Conservation (phyloP, 805 yeast species). For the Tetrapisispora fleetii region DNA sequence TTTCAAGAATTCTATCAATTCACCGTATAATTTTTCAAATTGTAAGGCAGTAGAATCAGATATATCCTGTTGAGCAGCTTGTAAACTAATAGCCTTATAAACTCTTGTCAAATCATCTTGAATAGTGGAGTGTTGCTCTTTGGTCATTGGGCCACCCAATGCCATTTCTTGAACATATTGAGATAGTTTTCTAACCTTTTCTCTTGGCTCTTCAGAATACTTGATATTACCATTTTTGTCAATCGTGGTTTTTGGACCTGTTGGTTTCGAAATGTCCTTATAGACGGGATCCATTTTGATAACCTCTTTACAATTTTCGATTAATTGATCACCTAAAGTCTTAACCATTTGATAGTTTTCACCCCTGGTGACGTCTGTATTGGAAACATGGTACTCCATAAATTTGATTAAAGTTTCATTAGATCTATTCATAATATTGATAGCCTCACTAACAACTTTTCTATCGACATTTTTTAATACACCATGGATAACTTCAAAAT, state of each 20-base stretch:
- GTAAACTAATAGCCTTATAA: constrained; percentile 71
- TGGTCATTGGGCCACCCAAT: constrained; percentile 79
- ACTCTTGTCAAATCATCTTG: constrained; percentile 78
- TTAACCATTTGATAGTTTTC: constrained; percentile 88
- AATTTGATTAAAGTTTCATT: constrained; percentile 87
- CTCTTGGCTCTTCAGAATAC: constrained; percentile 79
- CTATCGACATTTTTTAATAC: constrained; percentile 83
- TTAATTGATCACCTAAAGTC: constrained; percentile 81
- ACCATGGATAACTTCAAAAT: constrained; percentile 93
- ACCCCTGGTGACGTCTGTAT: constrained; percentile 70
- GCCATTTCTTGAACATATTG: constrained; percentile 96
- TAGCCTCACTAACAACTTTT: constrained; percentile 92
- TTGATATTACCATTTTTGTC: constrained; percentile 80
- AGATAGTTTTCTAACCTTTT: constrained; percentile 87
- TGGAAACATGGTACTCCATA: constrained; percentile 72
- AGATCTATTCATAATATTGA: constrained; percentile 94
- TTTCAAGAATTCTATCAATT: constrained; percentile 59
- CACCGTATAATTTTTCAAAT: constrained; percentile 61
- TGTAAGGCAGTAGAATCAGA: constrained; percentile 58
- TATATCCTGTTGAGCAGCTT: constrained; percentile 38
- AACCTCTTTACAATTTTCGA: constrained; percentile 91
- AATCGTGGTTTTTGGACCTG: constrained; percentile 87
- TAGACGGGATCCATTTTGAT: constrained; percentile 74
- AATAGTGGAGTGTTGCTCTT: constrained; percentile 56
- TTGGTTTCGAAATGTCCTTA: constrained; percentile 89